Base-by-base conservation (phyloP, 1,284 basidiomycete species). In the Phellinidium pouzarii region DNA sequence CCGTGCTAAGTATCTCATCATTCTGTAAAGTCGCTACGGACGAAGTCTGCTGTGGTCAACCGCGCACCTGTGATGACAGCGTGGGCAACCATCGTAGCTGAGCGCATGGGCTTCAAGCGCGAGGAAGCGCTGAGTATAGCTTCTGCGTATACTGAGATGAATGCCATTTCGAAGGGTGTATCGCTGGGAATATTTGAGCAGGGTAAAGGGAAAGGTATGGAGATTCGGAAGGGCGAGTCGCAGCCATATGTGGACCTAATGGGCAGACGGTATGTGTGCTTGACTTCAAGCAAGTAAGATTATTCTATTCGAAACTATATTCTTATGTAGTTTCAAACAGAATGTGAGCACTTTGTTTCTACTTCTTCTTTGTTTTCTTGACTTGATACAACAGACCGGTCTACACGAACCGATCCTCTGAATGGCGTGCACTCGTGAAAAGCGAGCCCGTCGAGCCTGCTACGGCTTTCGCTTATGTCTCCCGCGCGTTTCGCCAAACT, bases 201-300 rank as follows among this genome's bases (percentile, higher is more conserved):
- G 60, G 69, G 70, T 20, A 82, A 75, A 56, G 73, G 73, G 53
- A 72, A 73, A 54, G 78, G 75, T 23, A 69, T 76, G 50, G 78
- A 83, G 48, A 78, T 80, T 3, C 66, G 65, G 8, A 70, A 68
- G 53, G 77, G 75, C 12, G 86, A 85, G 31, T 78, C 85, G 7
- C 94, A 98, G 68, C 94, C 95, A 3, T 96, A 90, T 68, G 89
- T 97, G 19, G 90, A 92, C 58, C 71, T 98, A 40, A 87, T 98
- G 80, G 85, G 90, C 40, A 77, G 88, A 66, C 81, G 85, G 88
- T 91, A 62, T 66, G 84, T 68, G 22, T 47, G 20, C 43, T 40
- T 2, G 6, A 3, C 6, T 26, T n/a, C n/a, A n/a, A n/a, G n/a
- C n/a, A n/a, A n/a, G n/a, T n/a, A n/a, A n/a, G n/a, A n/a, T n/a